phyloP scores from a whole-genome alignment of 1,284 basidiomycete species.

The Marasmius fiardii region DNA sequence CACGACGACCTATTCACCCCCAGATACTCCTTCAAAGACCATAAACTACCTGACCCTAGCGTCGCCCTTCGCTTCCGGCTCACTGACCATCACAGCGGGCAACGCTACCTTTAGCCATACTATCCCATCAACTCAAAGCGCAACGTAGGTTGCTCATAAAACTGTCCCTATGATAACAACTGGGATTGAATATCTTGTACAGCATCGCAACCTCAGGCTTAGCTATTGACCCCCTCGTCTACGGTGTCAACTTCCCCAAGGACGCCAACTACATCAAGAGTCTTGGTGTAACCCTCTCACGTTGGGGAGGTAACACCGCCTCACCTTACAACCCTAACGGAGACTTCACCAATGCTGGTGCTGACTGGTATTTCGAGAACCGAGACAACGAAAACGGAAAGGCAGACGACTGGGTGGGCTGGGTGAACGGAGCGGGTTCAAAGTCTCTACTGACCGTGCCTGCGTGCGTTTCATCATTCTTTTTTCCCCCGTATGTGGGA shows the following conservation, averaged over 20 bases:
- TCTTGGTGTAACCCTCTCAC: conserved; percentile 43
- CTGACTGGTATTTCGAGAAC: conserved; percentile 54
- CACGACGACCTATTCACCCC: conserved; percentile 33
- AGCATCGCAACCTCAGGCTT: conserved; percentile 26
- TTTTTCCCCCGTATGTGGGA: not conserved
- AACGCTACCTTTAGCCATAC: conserved; percentile 34
- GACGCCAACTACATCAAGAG: conserved; percentile 39
- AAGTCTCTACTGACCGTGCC: conserved; percentile 42
- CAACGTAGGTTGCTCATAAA: conserved; percentile 24
- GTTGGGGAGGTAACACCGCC: conserved; percentile 53
- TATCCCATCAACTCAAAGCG: conserved; percentile 37
- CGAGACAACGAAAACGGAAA: conserved; percentile 28
- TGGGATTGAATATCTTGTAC: not conserved
- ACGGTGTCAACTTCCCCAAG: conserved; percentile 50
- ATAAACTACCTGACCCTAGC: conserved; percentile 45
- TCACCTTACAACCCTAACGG: conserved; percentile 50
- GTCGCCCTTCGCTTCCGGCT: conserved; percentile 33
- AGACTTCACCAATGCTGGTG: conserved; percentile 48
- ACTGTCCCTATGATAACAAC: not conserved
- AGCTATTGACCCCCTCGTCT: conserved; percentile 41
- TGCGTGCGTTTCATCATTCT: conserved; percentile 34
- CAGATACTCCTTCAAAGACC: conserved; percentile 39
- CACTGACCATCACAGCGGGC: conserved; percentile 36
- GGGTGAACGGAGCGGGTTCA: conserved; percentile 42
- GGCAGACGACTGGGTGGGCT: conserved; percentile 45